Evolutionary conservation across 305 asterid genomes (phyloP), one percentile per base, ranked within the genome.

Genomic region (Solanum hybrid): DNA sequence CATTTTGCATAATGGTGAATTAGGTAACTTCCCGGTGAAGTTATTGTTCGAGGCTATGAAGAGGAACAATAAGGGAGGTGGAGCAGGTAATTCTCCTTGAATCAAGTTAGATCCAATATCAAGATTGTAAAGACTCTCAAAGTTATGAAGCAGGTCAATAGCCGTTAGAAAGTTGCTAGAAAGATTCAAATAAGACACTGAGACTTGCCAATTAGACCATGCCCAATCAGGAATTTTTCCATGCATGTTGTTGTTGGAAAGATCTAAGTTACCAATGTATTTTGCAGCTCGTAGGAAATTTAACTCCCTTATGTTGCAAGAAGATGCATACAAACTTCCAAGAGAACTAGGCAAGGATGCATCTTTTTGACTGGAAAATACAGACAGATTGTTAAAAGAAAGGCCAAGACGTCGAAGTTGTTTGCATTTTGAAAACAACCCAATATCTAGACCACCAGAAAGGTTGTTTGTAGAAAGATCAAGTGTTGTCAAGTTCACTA

Each of bases 151-250:
- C 85, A 57, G 89, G n/a, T 79, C 74, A 4, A 86, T 87, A 80
- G 86, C 87, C 11, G 88, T 92, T 26, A 93, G 87, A 28, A 31
- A 82, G n/a, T 93, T 93, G 61, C 89, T 88, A 10, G 94, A 93
- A 61, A 93, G 93, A 88, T 93, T 92, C 87, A 93, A 90, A 87
- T 64, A 87, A 75, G 22, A 14, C 16, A 90, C 82, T 37, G 89
- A 33, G 87, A 29, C 22, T 28, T 40, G 24, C 91, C 90, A 87
- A n/a, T 80, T 69, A 12, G 90, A 90, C 94, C 92, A 91, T 75
- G 89, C 46, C 94, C 95, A 93, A 74, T 87, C 39, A 28, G 95
- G 95, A 75, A 92, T 86, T 82, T 89, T 77, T 37, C 94, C 94
- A 80, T 82, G 89, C 78, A 93, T 91, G 57, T 89, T 91, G 78